Conservation (phyloP, 176 grass and related monocot genomes). For the Bolboschoenus planiculmis region DNA sequence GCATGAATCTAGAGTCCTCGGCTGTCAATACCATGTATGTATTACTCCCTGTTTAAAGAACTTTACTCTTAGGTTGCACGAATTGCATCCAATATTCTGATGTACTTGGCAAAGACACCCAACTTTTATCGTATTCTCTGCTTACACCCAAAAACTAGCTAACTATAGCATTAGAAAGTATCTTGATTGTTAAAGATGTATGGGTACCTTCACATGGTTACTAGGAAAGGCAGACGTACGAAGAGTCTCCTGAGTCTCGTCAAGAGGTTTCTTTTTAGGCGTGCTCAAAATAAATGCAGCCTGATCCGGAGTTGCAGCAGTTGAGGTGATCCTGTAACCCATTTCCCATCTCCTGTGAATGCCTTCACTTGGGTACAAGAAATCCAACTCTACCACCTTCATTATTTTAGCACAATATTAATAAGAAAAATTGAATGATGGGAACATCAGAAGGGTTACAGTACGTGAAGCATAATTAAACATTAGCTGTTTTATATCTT, state of each 20-base stretch:
- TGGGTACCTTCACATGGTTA: slow-evolving; percentile 60
- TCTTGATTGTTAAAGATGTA: neutral
- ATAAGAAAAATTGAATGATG: neutral
- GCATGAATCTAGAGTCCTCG: neutral
- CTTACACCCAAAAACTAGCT: neutral
- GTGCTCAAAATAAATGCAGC: slow-evolving; percentile 77
- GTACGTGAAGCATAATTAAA: neutral
- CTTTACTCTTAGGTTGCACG: neutral
- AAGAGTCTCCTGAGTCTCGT: slow-evolving; percentile 85
- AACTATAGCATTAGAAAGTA: neutral
- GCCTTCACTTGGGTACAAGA: slow-evolving; percentile 84
- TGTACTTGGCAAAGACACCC: neutral
- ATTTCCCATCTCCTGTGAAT: slow-evolving; percentile 64
- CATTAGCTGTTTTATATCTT: neutral
- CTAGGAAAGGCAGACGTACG: slow-evolving; percentile 68
- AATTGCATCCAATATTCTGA: neutral
- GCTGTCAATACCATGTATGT: neutral
- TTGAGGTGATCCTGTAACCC: slow-evolving; percentile 81
- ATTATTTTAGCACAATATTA: neutral
- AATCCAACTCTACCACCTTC: slow-evolving; percentile 85
- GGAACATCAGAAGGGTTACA: neutral
- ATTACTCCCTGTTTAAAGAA: neutral
- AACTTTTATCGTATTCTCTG: neutral
- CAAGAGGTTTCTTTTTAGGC: slow-evolving; percentile 57
- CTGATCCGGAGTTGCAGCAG: slow-evolving; percentile 62